Evolutionary conservation across 495 filamentous ascomycete genomes (phyloP).

Genomic region (Viridothelium virens): DNA sequence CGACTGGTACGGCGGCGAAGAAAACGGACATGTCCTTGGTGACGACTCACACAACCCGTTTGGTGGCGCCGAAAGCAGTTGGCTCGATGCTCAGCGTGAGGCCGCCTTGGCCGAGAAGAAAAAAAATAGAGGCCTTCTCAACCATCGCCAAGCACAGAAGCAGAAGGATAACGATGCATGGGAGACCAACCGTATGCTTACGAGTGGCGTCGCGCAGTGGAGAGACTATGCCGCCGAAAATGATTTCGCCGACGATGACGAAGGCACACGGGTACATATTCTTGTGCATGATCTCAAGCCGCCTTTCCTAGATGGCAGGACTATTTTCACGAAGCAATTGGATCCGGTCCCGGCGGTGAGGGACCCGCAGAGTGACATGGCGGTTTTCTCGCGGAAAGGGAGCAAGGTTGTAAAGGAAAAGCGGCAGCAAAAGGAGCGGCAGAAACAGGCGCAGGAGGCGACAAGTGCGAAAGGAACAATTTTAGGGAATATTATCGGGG

Average conservation of each 20-base stretch:
- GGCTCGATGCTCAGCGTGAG: slow-evolving; percentile 66
- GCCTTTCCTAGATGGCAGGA: slow-evolving; percentile 90
- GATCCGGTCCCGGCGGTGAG: slow-evolving; percentile 89
- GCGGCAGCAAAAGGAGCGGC: slow-evolving; percentile 83
- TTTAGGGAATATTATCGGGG: slow-evolving; percentile 86
- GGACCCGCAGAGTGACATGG: slow-evolving; percentile 98
- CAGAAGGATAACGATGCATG: slow-evolving; percentile 94
- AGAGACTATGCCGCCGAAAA: slow-evolving; percentile 56
- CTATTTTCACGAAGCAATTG: slow-evolving; percentile 93
- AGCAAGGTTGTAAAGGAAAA: slow-evolving; percentile 88
- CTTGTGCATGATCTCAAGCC: slow-evolving; percentile 91
- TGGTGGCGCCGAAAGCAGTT: slow-evolving; percentile 53
- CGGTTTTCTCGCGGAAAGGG: slow-evolving; percentile 92
- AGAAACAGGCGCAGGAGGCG: slow-evolving; percentile 91
- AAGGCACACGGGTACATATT: slow-evolving; percentile 81
- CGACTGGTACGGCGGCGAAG: slow-evolving; percentile 76
- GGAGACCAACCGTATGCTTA: slow-evolving; percentile 98
- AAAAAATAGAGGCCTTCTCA: slow-evolving; percentile 50
- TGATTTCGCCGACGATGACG: slow-evolving; percentile 85
- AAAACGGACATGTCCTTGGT: slow-evolving; percentile 67
- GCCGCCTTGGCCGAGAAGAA: slow-evolving; percentile 66
- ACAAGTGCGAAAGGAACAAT: slow-evolving; percentile 90
- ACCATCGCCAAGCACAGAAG: slow-evolving; percentile 66
- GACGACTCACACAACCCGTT: slow-evolving; percentile 68
- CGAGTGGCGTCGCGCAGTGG: slow-evolving; percentile 87